Evolutionary conservation across 257 asterid genomes (phyloP).

Genomic region (Ilex aquifolium): DNA sequence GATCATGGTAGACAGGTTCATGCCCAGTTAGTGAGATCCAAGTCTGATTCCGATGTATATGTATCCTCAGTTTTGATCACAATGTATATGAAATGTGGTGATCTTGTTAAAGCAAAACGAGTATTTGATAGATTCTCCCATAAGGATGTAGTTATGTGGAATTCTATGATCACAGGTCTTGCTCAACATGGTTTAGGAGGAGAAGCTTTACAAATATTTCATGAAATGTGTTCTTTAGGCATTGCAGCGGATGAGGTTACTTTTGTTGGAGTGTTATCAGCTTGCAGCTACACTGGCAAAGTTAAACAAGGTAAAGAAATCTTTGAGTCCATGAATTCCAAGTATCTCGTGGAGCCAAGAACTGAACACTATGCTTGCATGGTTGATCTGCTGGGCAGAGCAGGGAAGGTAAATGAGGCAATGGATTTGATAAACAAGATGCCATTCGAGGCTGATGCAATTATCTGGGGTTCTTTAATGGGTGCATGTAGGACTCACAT

Average conservation of each 20-base stretch:
- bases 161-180: conserved; percentile 28
- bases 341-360: not conserved
- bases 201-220: conserved; percentile 32
- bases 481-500: conserved; percentile 66
- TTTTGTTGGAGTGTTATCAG: conserved; percentile 62
- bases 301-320: conserved; percentile 59
- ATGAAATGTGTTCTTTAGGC: not conserved
- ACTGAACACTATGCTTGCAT: not conserved
- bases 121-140: conserved; percentile 16
- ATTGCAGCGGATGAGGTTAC: conserved; percentile 38
- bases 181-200: conserved; percentile 58
- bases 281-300: conserved; percentile 75
- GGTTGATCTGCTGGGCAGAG: conserved; percentile 53
- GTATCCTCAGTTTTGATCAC: conserved; percentile 50
- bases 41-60: conserved; percentile 40
- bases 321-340: conserved; percentile 51
- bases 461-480: conserved; percentile 75
- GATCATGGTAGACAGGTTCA: conserved; percentile 65
- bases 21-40: conserved; percentile 38
- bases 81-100: conserved; percentile 80
- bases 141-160: conserved; percentile 73
- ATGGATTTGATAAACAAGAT: conserved; percentile 29
- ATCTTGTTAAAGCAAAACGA: conserved; percentile 23
- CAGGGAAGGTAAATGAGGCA: conserved; percentile 57
- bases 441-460: conserved; percentile 58